phyloP scores from a whole-genome alignment of 805 yeast genomes.

The Hanseniaspora meyeri region DNA sequence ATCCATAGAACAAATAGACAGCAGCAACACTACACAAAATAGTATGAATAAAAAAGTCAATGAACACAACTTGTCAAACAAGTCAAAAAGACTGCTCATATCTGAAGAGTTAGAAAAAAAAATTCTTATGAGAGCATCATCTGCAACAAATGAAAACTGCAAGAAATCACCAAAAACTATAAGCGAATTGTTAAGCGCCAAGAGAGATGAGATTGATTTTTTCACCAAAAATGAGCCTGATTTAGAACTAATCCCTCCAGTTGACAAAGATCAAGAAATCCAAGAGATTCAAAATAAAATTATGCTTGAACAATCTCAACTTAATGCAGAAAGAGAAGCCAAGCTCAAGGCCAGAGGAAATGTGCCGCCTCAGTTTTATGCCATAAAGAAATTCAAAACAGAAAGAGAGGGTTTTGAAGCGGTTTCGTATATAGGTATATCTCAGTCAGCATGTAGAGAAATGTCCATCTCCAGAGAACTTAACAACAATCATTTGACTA shows the following conservation, averaged over 20 bases:
- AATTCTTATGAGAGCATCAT: not conserved
- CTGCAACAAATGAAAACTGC: not conserved
- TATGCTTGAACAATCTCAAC: not conserved
- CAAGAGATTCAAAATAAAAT: not conserved
- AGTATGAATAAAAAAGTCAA: not conserved
- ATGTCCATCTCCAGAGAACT: conserved; percentile 90
- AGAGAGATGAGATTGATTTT: conserved; percentile 9
- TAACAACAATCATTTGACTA: conserved; percentile 65
- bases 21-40: conserved; percentile 11
- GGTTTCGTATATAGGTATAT: conserved; percentile 82
- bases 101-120: not conserved
- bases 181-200: not conserved
- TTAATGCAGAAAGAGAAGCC: not conserved
- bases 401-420: conserved; percentile 81
- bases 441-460: conserved; percentile 92
- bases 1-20: conserved; percentile 14
- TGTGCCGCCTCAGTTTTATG: conserved; percentile 36
- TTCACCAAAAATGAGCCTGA: not conserved
- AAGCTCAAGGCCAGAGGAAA: not conserved
- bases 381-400: conserved; percentile 90
- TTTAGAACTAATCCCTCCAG: not conserved
- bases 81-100: not conserved
- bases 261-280: not conserved
- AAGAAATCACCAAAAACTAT: not conserved
- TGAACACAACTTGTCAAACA: not conserved